Conservation (phyloP, 2,329 filamentous ascomycete genomes). For the Phoma sp. region DNA sequence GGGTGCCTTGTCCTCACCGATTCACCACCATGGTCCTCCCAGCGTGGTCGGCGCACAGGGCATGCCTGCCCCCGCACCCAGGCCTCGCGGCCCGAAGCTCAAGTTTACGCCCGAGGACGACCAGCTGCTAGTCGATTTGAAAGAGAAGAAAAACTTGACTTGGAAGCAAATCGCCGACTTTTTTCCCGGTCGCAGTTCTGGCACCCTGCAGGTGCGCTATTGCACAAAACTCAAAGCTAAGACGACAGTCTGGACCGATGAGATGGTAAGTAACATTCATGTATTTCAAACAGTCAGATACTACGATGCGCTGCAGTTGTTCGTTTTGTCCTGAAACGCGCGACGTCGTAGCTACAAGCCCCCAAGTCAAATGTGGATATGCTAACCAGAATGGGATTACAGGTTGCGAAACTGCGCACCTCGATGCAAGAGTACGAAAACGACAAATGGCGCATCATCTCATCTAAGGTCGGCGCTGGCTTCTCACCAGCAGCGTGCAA, state of each 20-base stretch:
- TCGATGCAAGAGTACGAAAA: conserved; percentile 85
- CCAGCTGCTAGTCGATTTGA: conserved; percentile 83
- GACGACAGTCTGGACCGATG: conserved; percentile 90
- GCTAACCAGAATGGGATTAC: conserved; percentile 43
- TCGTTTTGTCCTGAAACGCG: conserved; percentile 38
- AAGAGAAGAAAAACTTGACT: conserved; percentile 91
- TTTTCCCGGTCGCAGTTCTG: conserved; percentile 88
- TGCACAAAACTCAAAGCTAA: conserved; percentile 95
- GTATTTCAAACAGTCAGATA: conserved; percentile 7
- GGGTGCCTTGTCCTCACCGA: conserved; percentile 45
- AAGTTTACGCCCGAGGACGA: conserved; percentile 96
- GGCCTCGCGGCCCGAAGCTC: conserved; percentile 84
- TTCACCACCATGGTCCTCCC: conserved; percentile 66
- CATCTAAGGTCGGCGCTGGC: conserved; percentile 87
- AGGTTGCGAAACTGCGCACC: conserved; percentile 79
- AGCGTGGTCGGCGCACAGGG: conserved; percentile 85
- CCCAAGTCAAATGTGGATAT: conserved; percentile 26
- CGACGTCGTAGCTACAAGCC: conserved; percentile 39
- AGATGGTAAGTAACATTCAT: conserved; percentile 70
- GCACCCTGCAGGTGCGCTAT: conserved; percentile 90
- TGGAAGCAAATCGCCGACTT: conserved; percentile 99
- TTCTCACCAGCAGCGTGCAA: conserved; percentile 88
- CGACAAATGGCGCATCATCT: conserved; percentile 91
- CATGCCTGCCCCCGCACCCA: conserved; percentile 82
- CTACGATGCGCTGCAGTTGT: conserved; percentile 3